Percentiles rank a stretch among this genome's conserved stretches.
Conservation (phyloP, 2,329 filamentous ascomycete genomes). For the Fusarium nisikadoi region DNA sequence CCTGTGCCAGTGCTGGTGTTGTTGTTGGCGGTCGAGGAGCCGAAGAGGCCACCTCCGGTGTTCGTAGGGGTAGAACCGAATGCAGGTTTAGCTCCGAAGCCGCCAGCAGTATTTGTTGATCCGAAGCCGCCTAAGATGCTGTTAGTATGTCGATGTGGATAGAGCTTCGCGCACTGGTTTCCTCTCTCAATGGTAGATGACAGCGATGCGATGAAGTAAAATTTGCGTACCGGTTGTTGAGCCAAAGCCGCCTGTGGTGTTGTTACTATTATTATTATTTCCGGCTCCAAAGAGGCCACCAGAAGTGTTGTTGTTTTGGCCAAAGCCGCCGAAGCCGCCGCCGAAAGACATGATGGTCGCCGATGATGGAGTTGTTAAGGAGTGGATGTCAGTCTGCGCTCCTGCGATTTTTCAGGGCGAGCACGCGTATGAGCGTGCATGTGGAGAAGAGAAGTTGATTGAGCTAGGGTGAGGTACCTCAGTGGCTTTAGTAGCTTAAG, state of each 20-base stretch:
- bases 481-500: conserved; percentile 11
- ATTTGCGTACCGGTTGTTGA: conserved; percentile 48
- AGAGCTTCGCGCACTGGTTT: conserved; percentile 14
- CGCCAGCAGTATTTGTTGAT: conserved; percentile 46
- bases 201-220: conserved; percentile 23
- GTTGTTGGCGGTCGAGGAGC: conserved; percentile 52
- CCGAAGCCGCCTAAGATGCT: conserved; percentile 52
- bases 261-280: conserved; percentile 45
- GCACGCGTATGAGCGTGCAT: conserved; percentile 2
- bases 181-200: conserved; percentile 30
- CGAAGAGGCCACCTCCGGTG: conserved; percentile 59
- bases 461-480: conserved; percentile 37
- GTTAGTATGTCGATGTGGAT: conserved; percentile 34
- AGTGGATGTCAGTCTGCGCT: conserved; percentile 23
- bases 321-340: conserved; percentile 63
- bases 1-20: conserved; percentile 52
- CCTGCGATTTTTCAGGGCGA: conserved; percentile 2
- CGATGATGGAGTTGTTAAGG: conserved; percentile 19
- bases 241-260: conserved; percentile 51
- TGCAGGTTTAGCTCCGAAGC: conserved; percentile 60
- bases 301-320: conserved; percentile 56
- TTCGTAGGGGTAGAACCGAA: conserved; percentile 60
- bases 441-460: conserved; percentile 28
- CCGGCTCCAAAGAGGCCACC: conserved; percentile 59
- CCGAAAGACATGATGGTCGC: conserved; percentile 64